Base-by-base conservation (phyloP, 1,139 yeast species). In the Sugiyamaella sp. region DNA sequence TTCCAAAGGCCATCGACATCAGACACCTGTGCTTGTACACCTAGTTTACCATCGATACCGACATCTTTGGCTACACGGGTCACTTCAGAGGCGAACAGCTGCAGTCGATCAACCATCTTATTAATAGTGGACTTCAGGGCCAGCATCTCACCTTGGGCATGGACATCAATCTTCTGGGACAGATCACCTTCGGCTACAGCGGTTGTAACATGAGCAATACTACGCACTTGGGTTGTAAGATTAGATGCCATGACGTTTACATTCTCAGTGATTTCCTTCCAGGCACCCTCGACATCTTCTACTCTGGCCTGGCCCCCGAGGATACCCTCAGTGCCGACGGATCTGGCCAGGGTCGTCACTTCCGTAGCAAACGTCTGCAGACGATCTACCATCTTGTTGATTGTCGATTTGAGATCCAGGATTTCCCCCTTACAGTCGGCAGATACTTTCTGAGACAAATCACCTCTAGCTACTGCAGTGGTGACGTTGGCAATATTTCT, bases 1-100 rank as follows among this genome's bases (percentile, higher is more conserved):
- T 86, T 88, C 96, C 96, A 89, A 57, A 88, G 74, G 3, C 96
- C 96, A 71, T 88, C 95, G 29, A 89, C 95, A 73, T 89, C 96
- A 54, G 85, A 81, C 29, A 89, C 96, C 69, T 89, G 95, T 9
- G 96, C 96, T 67, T 88, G 95, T 51, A 88, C 93, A 65, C 96
- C 96, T 53, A 89, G 79, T 69, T 88, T 89, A 74, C 96, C 96
- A 67, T 89, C 93, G 52, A 88, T 87, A 75, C 96, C 96, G 60
- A 89, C 96, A 76, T 89, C 96, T 62, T 89, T 83, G 3, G 96
- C 96, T 46, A 89, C 96, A 65, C 90, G 80, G 0, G 95, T 85
- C 57, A 89, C 96, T 73, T 89, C 96, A 21, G 86, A 82, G 12
- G 95, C 96, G 69, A 89, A 89, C 53, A 88, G 82, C 68, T 88